These are phyloP conservation scores for Rhynchospora pubera DNA, from an alignment of 176 grass and related monocot species.

Conservation along the genomic window DNA sequence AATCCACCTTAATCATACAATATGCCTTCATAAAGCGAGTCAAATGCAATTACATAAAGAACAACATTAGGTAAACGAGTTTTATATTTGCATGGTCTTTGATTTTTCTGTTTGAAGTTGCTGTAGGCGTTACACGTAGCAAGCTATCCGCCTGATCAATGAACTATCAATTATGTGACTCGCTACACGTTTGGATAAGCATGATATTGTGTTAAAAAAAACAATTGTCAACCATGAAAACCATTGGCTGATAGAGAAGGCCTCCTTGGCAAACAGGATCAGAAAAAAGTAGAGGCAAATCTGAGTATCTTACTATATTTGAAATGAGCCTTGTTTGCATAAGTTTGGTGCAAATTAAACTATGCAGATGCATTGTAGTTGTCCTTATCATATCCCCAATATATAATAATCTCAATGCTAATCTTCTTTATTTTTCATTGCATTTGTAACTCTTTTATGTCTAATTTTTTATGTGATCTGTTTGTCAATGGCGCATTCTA, in stretches of 20 bases:
- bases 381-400: constrained; percentile 1
- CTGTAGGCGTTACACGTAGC: neutral
- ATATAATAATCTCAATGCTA: neutral
- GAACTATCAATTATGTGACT: neutral
- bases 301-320: neutral
- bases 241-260: neutral
- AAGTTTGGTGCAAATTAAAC: neutral
- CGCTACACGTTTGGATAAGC: neutral
- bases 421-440: no score
- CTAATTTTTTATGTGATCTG: no score
- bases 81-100: neutral
- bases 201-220: constrained; percentile 12
- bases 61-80: constrained; percentile 17
- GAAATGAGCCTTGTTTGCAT: neutral
- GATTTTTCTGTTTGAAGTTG: neutral
- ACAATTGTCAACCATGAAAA: constrained; percentile 18
- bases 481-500: no score
- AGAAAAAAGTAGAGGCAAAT: neutral
- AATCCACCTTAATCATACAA: constrained; percentile 23
- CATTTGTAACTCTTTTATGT: no score
- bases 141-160: neutral
- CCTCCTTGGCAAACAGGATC: neutral
- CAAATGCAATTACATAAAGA: neutral
- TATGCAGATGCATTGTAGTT: neutral
- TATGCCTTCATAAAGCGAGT: neutral